phyloP scores from a whole-genome alignment of 2,329 filamentous ascomycete genomes.

The Curvularia spicifera region DNA sequence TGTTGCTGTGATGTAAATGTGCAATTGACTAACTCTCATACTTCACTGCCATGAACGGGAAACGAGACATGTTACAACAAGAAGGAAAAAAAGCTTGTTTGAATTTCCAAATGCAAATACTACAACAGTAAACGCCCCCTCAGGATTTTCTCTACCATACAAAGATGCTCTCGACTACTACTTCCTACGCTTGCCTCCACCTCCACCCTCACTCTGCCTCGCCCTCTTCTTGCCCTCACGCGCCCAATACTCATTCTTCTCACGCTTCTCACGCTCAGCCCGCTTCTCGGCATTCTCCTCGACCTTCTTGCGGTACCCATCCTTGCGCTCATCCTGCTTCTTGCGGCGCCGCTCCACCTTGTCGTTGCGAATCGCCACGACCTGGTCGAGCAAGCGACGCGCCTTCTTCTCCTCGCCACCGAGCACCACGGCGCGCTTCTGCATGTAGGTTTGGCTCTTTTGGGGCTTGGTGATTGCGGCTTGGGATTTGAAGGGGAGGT shows the following conservation, averaged over 20 bases:
- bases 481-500: conserved; percentile 91
- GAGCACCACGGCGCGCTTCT: conserved; percentile 92
- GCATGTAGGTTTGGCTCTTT: conserved; percentile 83
- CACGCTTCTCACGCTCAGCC: conserved; percentile 82
- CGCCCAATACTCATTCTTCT: conserved; percentile 91
- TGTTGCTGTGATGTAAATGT: too few relatives aligned
- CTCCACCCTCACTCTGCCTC: conserved; percentile 50
- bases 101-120: neutral
- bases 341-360: conserved; percentile 80
- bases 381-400: conserved; percentile 87
- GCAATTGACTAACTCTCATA: too few relatives aligned
- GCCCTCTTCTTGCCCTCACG: conserved; percentile 84
- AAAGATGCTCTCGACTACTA: conserved; percentile 8
- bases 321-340: conserved; percentile 87
- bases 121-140: neutral
- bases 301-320: conserved; percentile 81
- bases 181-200: conserved; percentile 43
- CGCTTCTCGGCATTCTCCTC: conserved; percentile 85
- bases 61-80: too few relatives aligned
- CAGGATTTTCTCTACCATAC: neutral
- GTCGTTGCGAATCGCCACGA: conserved; percentile 88
- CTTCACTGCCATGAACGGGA: too few relatives aligned
- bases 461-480: conserved; percentile 82
- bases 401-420: conserved; percentile 86
- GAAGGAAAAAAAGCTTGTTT: too few relatives aligned